phyloP scores from a whole-genome alignment of 2,329 filamentous ascomycete species.

The Sarocladium oryzae region DNA sequence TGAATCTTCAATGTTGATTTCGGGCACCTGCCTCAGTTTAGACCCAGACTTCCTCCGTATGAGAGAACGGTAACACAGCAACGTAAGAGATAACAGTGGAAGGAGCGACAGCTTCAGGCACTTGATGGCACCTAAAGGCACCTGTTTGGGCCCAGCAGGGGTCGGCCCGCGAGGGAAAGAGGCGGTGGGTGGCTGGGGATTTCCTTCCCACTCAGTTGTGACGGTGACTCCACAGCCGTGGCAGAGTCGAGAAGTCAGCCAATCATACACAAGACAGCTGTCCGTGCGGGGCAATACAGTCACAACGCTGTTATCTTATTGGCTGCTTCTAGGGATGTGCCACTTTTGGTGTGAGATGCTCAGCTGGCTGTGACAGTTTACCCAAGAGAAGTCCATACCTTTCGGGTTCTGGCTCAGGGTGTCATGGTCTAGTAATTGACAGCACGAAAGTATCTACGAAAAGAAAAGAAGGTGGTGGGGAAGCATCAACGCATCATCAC shows the following conservation, averaged over 20 bases:
- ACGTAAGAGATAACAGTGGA: neutral
- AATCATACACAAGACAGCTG: constrained; percentile 1
- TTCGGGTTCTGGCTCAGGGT: neutral
- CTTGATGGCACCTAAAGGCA: neutral
- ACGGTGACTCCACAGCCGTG: neutral
- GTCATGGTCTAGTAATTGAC: no score
- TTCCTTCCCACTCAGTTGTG: neutral
- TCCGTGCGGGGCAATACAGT: neutral
- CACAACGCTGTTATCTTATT: neutral
- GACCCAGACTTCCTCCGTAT: no score
- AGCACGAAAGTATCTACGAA: no score
- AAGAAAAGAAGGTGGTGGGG: no score
- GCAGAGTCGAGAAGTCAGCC: neutral
- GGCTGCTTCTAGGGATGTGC: neutral
- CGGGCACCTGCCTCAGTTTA: neutral
- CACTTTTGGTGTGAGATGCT: neutral
- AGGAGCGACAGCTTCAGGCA: neutral
- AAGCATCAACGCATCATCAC: no score
- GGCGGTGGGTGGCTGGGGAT: constrained; percentile 8
- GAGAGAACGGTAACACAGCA: neutral
- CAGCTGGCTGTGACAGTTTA: neutral
- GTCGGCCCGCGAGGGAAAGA: constrained; percentile 4
- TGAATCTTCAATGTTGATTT: constrained; percentile 8
- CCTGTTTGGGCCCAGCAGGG: constrained; percentile 1
- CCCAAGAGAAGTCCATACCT: no score